phyloP scores from a whole-genome alignment of 176 grass and related monocot species.

The Dendrocalamus sinicus region DNA sequence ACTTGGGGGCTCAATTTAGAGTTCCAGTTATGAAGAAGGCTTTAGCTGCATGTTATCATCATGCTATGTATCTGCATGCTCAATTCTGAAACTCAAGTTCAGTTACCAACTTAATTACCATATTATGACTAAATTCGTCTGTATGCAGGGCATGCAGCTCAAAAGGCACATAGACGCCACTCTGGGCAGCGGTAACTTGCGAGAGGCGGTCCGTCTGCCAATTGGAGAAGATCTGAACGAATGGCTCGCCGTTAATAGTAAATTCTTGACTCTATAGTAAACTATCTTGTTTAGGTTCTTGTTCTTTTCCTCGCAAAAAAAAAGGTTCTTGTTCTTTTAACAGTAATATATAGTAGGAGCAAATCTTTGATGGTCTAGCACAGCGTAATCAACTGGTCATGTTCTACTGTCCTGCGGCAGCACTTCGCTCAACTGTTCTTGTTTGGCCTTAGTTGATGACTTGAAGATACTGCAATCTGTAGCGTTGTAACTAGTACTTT shows the following conservation, averaged over 20 bases:
- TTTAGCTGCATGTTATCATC: constrained; percentile 7
- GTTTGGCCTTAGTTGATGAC: not conserved
- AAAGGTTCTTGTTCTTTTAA: too few relatives aligned
- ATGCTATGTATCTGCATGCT: not conserved
- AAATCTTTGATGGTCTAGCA: not conserved
- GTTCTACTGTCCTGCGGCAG: not conserved
- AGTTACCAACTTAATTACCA: not conserved
- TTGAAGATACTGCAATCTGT: not conserved
- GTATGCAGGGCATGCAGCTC: constrained; percentile 65
- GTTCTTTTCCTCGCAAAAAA: too few relatives aligned
- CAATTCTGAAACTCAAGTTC: constrained; percentile 4
- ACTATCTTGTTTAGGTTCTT: too few relatives aligned
- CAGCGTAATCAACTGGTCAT: not conserved
- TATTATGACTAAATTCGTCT: not conserved
- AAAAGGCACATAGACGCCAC: constrained; percentile 91
- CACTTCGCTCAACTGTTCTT: not conserved
- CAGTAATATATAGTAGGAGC: too few relatives aligned
- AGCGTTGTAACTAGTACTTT: not conserved
- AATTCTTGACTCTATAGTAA: not conserved
- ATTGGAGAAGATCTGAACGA: constrained; percentile 84
- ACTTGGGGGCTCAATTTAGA: not conserved
- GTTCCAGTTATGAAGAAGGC: not conserved
- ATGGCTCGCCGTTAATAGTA: constrained; percentile 95
- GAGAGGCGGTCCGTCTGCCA: constrained; percentile 79
- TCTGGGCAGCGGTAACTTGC: constrained; percentile 75